Base-by-base conservation (phyloP, 345 rosid genomes). In the Rubroshorea leprosula region DNA sequence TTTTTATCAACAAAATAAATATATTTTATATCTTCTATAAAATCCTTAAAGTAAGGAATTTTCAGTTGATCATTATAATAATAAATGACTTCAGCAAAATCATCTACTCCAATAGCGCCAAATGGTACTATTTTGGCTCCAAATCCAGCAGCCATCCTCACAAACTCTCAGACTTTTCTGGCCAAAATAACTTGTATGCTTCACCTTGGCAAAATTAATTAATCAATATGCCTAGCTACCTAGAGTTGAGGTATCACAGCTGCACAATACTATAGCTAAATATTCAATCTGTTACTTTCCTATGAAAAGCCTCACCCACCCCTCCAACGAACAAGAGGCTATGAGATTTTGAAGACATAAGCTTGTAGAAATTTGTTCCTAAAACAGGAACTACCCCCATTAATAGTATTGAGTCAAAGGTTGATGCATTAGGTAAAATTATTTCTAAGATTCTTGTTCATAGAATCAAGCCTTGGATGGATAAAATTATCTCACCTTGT, bases 91-190 rank as follows among this genome's bases (percentile, higher is more conserved):
- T 90, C 69, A 44, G 69, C 81, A 25, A 82, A 25, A 61, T 86
- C 95, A 51, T 90, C 92, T 76, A 84, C 92, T 59, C 95, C 95
- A 54, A 84, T 83, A 24, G 64, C 82, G 61, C 95, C 95, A 65
- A 90, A 90, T 45, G 97, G 92, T 58, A 86, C 77, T 17, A 90
- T 84, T 63, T 73, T 90, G 0, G 97, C 86, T 62, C 97, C 97
- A 73, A 90, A 86, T 66, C 72, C 70, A 53, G 88, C 78, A 12
- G 97, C 97, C 86, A 83, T 82, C 65, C 95, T 81, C 24, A 89
- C 83, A 79, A 89, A 89, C 71, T 89, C n/a, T n/a, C 95, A 0
- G 92, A 47, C 29, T 70, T 73, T 49, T 89, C 85, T 46, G 95
- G 90, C 95, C 97, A 89, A 49, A 80, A 77, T 70, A 89, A 49